Base-by-base conservation (phyloP, 1,284 basidiomycete species). In the Naganishia cerealis region DNA sequence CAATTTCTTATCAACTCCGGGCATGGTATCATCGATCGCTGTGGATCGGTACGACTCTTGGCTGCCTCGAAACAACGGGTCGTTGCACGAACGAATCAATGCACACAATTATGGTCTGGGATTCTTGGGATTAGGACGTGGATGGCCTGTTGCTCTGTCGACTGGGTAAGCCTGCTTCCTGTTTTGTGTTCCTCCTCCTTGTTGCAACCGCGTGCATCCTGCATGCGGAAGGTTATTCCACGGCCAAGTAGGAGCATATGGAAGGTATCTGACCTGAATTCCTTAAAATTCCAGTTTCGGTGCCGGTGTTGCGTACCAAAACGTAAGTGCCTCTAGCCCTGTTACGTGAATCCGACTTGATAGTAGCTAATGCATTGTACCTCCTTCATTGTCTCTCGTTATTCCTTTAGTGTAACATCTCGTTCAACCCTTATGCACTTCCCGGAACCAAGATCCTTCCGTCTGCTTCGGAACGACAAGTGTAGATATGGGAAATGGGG, bases 121-220 rank as follows among this genome's bases (percentile, higher is more conserved):
- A 13, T 33, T 16, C 10, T 7, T 26, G 3, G 24, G 21, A 57
- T 39, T 80, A 98, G 94, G 95, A 84, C 91, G 94, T 73, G 91
- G 90, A 77, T 98, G 94, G 92, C 95, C 95, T 29, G 90, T 98
- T 71, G 90, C 92, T 70, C 87, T 98, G 68, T 87, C 91, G 8
- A 93, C 94, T 24, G 94, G 95, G 71, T 96, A 91, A 78, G 93
- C 91, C 56, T 84, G 40, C 57, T 24, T 50, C 29, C 15, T 26
- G 46, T 50, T 8, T 24, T 50, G 6, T 4, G n/a, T 50, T 50
- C 21, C 46, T 24, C 21, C 7, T 21, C 5, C 46, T 8, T 21
- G 13, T 15, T 3, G 7, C 26, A 7, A 16, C 12, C n/a, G 15
- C 40, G 21, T 13, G 24, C 2, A 21, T 15, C 36, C 7, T 13